Evolutionary conservation across 441 rosid genomes (phyloP), one percentile per base, ranked within the genome.

Genomic region (Theobroma grandiflorum): DNA sequence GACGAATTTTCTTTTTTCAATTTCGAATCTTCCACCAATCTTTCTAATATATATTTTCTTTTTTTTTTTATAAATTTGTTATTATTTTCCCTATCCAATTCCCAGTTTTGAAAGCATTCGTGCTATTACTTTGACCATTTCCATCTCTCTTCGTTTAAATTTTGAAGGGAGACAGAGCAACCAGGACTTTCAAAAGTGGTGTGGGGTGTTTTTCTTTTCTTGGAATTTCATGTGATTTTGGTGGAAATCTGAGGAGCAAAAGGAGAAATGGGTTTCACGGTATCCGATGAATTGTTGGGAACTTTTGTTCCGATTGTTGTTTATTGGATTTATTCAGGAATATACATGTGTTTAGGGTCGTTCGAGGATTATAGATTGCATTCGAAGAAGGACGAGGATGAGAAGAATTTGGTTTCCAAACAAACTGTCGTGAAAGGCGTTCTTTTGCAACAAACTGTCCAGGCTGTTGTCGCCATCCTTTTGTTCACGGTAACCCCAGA

Each of bases 361-460:
- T 84, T 89, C 42, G 95, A 92, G 22, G 84, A 85, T 80, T 93
- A 92, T 79, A 89, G 98, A 78, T 84, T 95, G 87, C 98, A 95
- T 59, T 78, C 94, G 1, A 91, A 85, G 80, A 84, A 78, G 35
- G 98, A 95, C 20, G 98, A 95, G 79, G 92, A 93, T 74, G 89
- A 86, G 84, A 95, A 92, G 85, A 95, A 95, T 86, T 91, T 91
- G 87, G 97, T 91, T 64, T 91, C 98, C 16, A 92, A 91, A 79
- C 49, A 40, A 8, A 77, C 89, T 7, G 98, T 95, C 55, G 88
- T 93, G 8, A 91, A 85, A 80, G 95, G 98, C 3, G 98, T 95
- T 82, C 88, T 95, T 83, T 91, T 93, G 72, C 98, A 95, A 20
- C 98, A 95, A 85, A 12, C 80, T 37, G 77, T 93, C 59, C 98